Evolutionary conservation across 2,329 filamentous ascomycete genomes (phyloP).

Genomic region (Clarireedia paspali): DNA sequence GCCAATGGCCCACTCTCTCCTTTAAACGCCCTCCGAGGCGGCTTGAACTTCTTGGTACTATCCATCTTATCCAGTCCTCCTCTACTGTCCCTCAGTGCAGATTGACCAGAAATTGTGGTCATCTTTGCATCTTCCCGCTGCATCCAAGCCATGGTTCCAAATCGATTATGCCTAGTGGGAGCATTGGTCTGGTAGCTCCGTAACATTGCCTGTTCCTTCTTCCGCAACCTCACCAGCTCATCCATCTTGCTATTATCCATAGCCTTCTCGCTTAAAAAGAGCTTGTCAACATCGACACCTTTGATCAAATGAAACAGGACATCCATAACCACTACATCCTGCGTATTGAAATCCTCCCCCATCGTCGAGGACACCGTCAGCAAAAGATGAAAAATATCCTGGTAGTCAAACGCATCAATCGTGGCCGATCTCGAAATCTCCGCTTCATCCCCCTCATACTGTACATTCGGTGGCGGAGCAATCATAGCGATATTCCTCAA

Average conservation of each 20-base stretch:
- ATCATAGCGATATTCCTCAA: constrained; percentile 86
- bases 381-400: constrained; percentile 81
- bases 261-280: constrained; percentile 78
- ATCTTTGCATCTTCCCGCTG: constrained; percentile 79
- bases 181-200: constrained; percentile 69
- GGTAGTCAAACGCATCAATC: constrained; percentile 81
- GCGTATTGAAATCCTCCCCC: constrained; percentile 83
- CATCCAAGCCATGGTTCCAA: constrained; percentile 96
- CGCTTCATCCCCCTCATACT: constrained; percentile 79
- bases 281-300: constrained; percentile 71
- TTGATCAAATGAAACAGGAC: constrained; percentile 90
- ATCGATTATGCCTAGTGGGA: constrained; percentile 83
- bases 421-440: constrained; percentile 82
- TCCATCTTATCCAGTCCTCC: constrained; percentile 83
- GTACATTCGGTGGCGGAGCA: constrained; percentile 60
- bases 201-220: constrained; percentile 78
- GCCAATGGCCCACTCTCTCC: constrained; percentile 61
- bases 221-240: constrained; percentile 67
- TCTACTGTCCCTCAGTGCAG: constrained; percentile 66
- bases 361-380: constrained; percentile 87
- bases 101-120: constrained; percentile 81
- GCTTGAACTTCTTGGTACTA: constrained; percentile 81
- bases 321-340: constrained; percentile 86
- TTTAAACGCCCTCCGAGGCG: constrained; percentile 57
- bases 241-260: constrained; percentile 59